phyloP scores from a whole-genome alignment of 202 grass and related monocot species.

The Zizania palustris region DNA sequence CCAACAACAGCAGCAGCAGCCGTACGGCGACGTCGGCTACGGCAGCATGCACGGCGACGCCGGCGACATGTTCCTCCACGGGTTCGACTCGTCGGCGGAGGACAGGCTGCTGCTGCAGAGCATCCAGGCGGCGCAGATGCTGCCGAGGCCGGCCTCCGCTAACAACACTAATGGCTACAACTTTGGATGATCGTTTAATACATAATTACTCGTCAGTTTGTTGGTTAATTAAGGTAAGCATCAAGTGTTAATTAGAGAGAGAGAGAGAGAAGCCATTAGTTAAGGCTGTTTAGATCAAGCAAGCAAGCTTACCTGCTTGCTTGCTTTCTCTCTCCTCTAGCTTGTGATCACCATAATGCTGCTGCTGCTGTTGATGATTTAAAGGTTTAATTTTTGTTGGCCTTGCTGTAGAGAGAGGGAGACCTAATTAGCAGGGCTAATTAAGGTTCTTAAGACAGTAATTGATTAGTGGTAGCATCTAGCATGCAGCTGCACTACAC shows the following conservation, averaged over 20 bases:
- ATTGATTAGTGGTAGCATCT: conserved; percentile 7
- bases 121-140: conserved; percentile 61
- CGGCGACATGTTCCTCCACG: conserved; percentile 49
- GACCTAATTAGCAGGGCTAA: conserved; percentile 2
- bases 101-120: conserved; percentile 59
- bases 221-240: conserved; percentile 27
- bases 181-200: conserved; percentile 43
- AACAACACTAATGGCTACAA: conserved; percentile 66
- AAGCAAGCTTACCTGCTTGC: background rate
- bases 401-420: conserved; percentile 3
- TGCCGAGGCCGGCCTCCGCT: conserved; percentile 55
- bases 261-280: conserved; percentile 16
- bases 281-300: no score
- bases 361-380: background rate
- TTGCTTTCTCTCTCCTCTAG: background rate
- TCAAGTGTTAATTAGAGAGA: background rate
- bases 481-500: background rate
- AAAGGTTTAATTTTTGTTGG: conserved; percentile 42
- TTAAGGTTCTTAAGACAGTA: conserved; percentile 29
- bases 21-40: conserved; percentile 22
- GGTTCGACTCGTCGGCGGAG: conserved; percentile 51
- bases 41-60: conserved; percentile 12
- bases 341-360: background rate
- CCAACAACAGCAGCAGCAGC: conserved; percentile 23
- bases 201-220: background rate